Percentiles rank a stretch among this genome's conserved stretches.
Conservation (phyloP, 352 stramenopile genomes). For the Pythium biforme region DNA sequence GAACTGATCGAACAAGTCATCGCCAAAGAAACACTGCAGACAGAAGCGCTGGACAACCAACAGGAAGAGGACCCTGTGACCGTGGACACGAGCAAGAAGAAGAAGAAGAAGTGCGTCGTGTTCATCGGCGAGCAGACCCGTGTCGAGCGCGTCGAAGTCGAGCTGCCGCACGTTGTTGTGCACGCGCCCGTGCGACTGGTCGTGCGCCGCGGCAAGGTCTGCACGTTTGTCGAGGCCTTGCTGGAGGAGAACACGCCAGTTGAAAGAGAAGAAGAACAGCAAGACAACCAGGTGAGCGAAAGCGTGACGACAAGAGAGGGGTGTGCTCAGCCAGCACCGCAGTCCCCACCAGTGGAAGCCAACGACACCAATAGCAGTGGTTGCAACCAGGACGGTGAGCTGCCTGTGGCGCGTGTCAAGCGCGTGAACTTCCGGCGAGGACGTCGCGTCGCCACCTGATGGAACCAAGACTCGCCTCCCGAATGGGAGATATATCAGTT, state of each 20-base stretch:
- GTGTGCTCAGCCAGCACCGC: background rate
- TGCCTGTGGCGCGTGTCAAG: constrained; percentile 9
- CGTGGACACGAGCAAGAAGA: constrained; percentile 10
- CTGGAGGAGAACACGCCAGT: background rate
- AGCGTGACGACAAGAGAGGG: background rate
- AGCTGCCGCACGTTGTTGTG: constrained; percentile 8
- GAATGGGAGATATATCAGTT: background rate
- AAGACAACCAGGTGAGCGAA: constrained; percentile 5
- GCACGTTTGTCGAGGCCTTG: background rate
- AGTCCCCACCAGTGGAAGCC: background rate
- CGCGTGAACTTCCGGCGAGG: constrained; percentile 17
- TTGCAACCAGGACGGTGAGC: constrained; percentile 2
- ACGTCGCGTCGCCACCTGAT: constrained; percentile 12
- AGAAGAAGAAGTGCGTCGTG: constrained; percentile 17
- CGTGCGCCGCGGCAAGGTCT: constrained; percentile 16
- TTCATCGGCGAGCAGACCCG: constrained; percentile 24
- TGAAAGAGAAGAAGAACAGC: background rate
- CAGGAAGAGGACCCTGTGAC: background rate
- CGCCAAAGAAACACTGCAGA: background rate
- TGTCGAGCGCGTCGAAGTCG: constrained; percentile 21
- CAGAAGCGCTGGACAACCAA: background rate
- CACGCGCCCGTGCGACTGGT: constrained; percentile 4
- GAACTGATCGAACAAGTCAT: background rate
- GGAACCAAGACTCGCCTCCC: too few species aligned
- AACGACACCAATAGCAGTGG: background rate